Evolutionary conservation across 2,329 filamentous ascomycete genomes (phyloP).

Genomic region (Fusarium sororula): DNA sequence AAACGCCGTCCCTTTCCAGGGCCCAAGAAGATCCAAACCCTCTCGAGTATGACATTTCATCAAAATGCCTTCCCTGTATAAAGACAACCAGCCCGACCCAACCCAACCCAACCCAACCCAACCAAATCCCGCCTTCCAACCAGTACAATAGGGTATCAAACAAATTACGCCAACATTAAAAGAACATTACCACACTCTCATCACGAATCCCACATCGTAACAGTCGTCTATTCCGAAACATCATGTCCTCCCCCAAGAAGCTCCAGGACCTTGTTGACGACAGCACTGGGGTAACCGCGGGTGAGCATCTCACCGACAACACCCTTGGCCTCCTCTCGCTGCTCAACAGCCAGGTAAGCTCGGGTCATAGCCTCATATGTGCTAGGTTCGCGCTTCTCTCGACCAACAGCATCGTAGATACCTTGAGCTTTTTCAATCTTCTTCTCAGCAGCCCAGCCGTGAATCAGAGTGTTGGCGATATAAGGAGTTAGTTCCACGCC

Average conservation of each 20-base stretch:
- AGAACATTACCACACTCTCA: conserved; percentile 32
- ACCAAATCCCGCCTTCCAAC: conserved; percentile 22
- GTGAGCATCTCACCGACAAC: conserved; percentile 92
- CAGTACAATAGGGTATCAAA: conserved; percentile 46
- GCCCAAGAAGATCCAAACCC: conserved; percentile 26
- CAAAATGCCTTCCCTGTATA: conserved; percentile 27
- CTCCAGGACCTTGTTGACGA: conserved; percentile 93
- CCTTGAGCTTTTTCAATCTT: conserved; percentile 80
- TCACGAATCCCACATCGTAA: conserved; percentile 9
- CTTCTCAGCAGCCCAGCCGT: conserved; percentile 90
- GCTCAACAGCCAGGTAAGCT: conserved; percentile 85
- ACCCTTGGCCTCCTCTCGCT: conserved; percentile 76
- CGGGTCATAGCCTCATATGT: conserved; percentile 99
- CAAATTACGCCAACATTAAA: conserved; percentile 39
- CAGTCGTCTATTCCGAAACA: conserved; percentile 38
- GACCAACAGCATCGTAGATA: conserved; percentile 82
- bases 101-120: not conserved
- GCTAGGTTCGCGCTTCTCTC: conserved; percentile 88
- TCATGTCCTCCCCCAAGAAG: conserved; percentile 73
- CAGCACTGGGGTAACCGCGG: conserved; percentile 89
- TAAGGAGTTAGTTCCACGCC: conserved; percentile 91
- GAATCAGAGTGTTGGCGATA: conserved; percentile 97
- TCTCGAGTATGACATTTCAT: conserved; percentile 28
- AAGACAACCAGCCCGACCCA: conserved; percentile 23
- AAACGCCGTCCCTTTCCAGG: conserved; percentile 43